Evolutionary conservation across 2,329 filamentous ascomycete species (phyloP), one percentile per base, ranked within the genome.

Genomic region (Plenodomus lindquistii): DNA sequence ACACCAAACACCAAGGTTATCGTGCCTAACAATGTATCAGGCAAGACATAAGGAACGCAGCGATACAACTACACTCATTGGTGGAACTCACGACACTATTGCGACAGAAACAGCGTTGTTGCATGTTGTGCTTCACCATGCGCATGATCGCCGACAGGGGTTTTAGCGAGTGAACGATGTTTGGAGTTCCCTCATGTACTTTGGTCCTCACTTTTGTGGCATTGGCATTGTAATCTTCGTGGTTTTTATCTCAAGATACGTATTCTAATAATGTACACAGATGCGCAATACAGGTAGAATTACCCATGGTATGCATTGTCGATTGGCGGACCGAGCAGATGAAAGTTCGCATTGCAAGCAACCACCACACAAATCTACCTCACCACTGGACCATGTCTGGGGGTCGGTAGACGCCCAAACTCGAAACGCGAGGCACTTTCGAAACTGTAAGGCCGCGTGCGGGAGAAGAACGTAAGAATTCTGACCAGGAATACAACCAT

Each of bases 391-490:
- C 15, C 27, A 31, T 31, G 27, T 13, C 27, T 13, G 27, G 10
- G 15, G 4, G 4, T 31, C 15, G 11, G 6, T 8, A 7, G 11
- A 15, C 6, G 27, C 11, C 21, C 20, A 29, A 15, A 54, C 54
- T 42, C 58, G 61, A 65, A 65, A 65, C 61, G 44, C 56, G 44
- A 55, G 47, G 54, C 57, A 51, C 45, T 44, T 40, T 55, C 55
- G 49, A 52, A 60, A 61, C 57, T 44, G 38, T 43, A 49, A 50
- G 46, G 51, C 46, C 50, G 51, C 54, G 35, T 47, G 46, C 47
- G n/a, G n/a, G n/a, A n/a, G n/a, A n/a, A n/a, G n/a, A n/a, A n/a
- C 60, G 59, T 59, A 50, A 49, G 40, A 51, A 37, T 44, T 57
- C 55, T 48, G 42, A 63, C 60, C 57, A 29, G 35, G 41, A 22